Conservation (phyloP, 208 protist species). For the Acanthamoeba sp. region DNA sequence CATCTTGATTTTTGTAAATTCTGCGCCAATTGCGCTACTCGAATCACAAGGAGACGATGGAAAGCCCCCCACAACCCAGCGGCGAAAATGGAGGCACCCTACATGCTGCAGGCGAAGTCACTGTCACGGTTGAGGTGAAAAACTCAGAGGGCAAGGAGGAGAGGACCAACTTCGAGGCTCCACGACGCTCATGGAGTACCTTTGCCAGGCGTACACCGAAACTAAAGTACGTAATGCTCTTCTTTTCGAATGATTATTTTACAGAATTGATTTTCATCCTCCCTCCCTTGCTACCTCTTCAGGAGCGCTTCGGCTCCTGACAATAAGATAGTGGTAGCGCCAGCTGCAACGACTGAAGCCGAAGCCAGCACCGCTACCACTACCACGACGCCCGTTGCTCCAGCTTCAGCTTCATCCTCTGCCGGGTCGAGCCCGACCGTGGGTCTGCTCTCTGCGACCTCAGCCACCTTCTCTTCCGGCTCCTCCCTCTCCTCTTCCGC, state of each 20-base stretch:
- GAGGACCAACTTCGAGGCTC: neutral
- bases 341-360: neutral
- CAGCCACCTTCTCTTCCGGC: neutral
- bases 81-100: neutral
- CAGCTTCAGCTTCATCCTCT: neutral
- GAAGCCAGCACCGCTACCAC: neutral
- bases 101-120: neutral
- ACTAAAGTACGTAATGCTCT: neutral
- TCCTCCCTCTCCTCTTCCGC: slow-evolving; percentile 4
- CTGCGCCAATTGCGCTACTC: neutral
- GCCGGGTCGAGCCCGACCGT: neutral
- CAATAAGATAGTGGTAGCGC: neutral
- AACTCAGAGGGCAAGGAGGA: neutral
- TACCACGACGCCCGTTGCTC: neutral
- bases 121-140: neutral
- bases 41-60: neutral
- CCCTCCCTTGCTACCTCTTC: neutral
- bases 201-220: neutral
- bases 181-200: slow-evolving; percentile 2
- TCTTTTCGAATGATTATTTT: neutral
- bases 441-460: neutral
- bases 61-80: neutral
- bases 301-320: slow-evolving; percentile 35
- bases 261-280: neutral
- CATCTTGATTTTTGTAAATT: too few species aligned